phyloP scores from a whole-genome alignment of 495 filamentous ascomycete genomes.

The Penicillium mononematosum region DNA sequence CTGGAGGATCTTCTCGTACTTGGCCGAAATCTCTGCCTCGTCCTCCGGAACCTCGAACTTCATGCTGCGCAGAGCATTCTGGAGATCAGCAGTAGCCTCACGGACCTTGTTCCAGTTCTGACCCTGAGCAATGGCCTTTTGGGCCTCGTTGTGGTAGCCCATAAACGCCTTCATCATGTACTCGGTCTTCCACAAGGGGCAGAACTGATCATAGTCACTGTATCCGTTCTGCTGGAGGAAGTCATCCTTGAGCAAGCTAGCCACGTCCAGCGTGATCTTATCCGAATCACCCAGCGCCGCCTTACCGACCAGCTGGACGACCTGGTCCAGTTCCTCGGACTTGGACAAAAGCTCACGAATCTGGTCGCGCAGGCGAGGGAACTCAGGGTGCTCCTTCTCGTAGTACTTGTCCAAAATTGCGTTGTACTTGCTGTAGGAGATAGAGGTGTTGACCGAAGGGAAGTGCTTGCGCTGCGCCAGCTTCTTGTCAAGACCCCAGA shows the following conservation, averaged over 20 bases:
- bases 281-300: slow-evolving; percentile 92
- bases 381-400: slow-evolving; percentile 87
- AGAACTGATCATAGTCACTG: slow-evolving; percentile 98
- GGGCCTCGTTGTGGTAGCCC: slow-evolving; percentile 94
- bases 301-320: slow-evolving; percentile 98
- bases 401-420: slow-evolving; percentile 85
- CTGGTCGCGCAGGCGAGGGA: slow-evolving; percentile 86
- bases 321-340: slow-evolving; percentile 96
- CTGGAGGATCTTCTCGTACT: slow-evolving; percentile 91
- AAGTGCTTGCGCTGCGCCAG: slow-evolving; percentile 99
- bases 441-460: slow-evolving; percentile 93
- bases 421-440: slow-evolving; percentile 97
- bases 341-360: slow-evolving; percentile 90
- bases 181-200: slow-evolving; percentile 97
- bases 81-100: slow-evolving; percentile 84
- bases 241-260: slow-evolving; percentile 92
- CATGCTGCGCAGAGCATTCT: slow-evolving; percentile 77
- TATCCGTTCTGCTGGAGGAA: slow-evolving; percentile 99
- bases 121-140: slow-evolving; percentile 90
- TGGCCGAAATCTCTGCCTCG: slow-evolving; percentile 70
- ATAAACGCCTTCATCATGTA: slow-evolving; percentile 99
- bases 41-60: slow-evolving; percentile 93
- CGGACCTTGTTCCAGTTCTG: slow-evolving; percentile 88
- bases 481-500: slow-evolving; percentile 99
- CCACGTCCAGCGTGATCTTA: slow-evolving; percentile 97